These are phyloP conservation scores for Asterionellopsis glacialis DNA, from an alignment of 108 stramenopile genomes.

Conservation along the genomic window DNA sequence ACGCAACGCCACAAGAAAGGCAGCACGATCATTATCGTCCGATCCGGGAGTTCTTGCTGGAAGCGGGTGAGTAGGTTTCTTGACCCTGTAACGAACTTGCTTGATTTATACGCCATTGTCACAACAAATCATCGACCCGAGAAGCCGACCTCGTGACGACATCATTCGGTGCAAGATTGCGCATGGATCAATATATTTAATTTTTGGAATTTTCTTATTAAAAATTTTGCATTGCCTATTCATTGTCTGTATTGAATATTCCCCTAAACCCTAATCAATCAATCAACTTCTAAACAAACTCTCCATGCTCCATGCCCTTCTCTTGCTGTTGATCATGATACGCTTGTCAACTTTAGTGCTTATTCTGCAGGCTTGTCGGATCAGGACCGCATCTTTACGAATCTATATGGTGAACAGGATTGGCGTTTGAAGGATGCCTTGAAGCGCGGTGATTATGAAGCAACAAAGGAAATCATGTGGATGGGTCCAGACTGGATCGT, in stretches of 20 bases:
- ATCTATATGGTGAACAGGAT: constrained; percentile 99
- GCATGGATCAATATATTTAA: no score
- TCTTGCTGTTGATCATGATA: neutral
- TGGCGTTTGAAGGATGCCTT: constrained; percentile 95
- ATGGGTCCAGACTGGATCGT: constrained; percentile 99
- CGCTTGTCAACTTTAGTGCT: constrained; percentile 14
- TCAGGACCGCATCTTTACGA: constrained; percentile 99
- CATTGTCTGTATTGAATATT: neutral
- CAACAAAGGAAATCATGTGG: constrained; percentile 97
- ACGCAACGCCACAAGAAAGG: constrained; percentile 10
- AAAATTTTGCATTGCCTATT: neutral
- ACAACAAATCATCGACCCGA: constrained; percentile 6
- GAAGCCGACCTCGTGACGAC: no score
- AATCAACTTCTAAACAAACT: no score
- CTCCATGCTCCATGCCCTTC: neutral
- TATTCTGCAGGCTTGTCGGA: constrained; percentile 93
- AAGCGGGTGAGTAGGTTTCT: constrained; percentile 33
- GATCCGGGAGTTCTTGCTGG: constrained; percentile 36
- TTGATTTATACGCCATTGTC: no score
- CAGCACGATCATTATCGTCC: constrained; percentile 29
- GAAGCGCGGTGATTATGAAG: constrained; percentile 91
- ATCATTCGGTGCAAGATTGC: no score
- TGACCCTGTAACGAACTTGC: neutral
- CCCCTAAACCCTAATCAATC: no score
- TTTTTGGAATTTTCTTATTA: neutral